Conservation (phyloP, 495 filamentous ascomycete species). For the Aspergillus asperescens region DNA sequence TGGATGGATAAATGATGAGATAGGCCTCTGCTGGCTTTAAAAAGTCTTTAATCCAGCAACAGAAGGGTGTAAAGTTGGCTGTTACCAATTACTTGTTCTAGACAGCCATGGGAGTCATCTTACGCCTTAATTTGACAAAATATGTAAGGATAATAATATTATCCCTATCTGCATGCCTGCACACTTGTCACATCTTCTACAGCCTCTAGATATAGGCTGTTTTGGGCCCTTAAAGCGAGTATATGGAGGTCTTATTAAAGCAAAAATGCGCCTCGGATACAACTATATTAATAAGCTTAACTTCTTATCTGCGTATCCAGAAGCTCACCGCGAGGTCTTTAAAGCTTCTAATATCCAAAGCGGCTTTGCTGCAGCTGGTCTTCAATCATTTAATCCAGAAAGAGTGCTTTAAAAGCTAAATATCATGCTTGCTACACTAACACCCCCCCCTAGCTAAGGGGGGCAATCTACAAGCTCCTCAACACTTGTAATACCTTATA, state of each 20-base stretch:
- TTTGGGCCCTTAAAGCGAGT: slow-evolving; percentile 7
- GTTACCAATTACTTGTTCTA: neutral
- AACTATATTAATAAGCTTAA: slow-evolving; percentile 19
- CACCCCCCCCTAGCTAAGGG: neutral
- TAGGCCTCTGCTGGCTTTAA: slow-evolving; percentile 16
- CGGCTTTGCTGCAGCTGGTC: slow-evolving; percentile 10
- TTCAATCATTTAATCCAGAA: slow-evolving; percentile 5
- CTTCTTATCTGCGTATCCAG: slow-evolving; percentile 12
- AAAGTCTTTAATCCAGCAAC: slow-evolving; percentile 12
- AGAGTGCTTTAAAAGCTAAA: slow-evolving; percentile 4
- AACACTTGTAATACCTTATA: slow-evolving; percentile 1
- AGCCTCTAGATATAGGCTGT: slow-evolving; percentile 5
- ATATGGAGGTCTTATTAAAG: slow-evolving; percentile 6
- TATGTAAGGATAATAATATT: slow-evolving; percentile 21
- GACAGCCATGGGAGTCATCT: slow-evolving; percentile 24
- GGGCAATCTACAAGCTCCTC: neutral
- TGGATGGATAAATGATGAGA: slow-evolving; percentile 29
- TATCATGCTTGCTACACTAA: neutral
- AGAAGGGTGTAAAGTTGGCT: neutral
- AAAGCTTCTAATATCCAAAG: slow-evolving; percentile 11
- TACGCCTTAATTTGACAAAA: slow-evolving; percentile 20
- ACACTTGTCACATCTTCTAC: slow-evolving; percentile 18
- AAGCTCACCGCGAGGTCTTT: slow-evolving; percentile 6
- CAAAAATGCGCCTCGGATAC: slow-evolving; percentile 3
- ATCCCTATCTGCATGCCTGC: slow-evolving; percentile 23